Conservation (phyloP, 2,329 filamentous ascomycete species). For the Trichoderma sp. region DNA sequence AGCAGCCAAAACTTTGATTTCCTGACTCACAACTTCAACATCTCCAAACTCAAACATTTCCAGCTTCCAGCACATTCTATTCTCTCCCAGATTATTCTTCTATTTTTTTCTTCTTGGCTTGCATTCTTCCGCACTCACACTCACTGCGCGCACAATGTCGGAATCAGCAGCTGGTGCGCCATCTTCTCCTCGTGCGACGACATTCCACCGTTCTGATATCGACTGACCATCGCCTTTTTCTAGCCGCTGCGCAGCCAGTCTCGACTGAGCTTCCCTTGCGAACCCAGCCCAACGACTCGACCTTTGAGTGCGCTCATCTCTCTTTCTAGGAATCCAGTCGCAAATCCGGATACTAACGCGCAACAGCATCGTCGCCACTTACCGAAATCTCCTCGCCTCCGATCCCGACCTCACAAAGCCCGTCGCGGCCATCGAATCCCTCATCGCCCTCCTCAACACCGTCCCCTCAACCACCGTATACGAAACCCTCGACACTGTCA, state of each 20-base stretch:
- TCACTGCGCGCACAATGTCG: neutral
- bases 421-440: slow-evolving; percentile 86
- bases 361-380: slow-evolving; percentile 55
- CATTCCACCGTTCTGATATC: neutral
- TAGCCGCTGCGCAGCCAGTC: slow-evolving; percentile 7
- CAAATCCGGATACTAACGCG: neutral
- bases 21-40: slow-evolving; percentile 7
- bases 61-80: neutral
- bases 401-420: slow-evolving; percentile 92
- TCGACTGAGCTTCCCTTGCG: slow-evolving; percentile 25
- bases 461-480: slow-evolving; percentile 82
- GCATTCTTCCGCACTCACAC: too few species aligned
- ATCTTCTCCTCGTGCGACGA: too few species aligned
- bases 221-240: neutral
- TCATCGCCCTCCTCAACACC: slow-evolving; percentile 80
- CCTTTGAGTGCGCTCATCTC: slow-evolving; percentile 35
- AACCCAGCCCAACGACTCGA: slow-evolving; percentile 25
- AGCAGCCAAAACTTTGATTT: neutral
- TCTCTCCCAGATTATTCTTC: neutral
- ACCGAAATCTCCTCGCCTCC: slow-evolving; percentile 51
- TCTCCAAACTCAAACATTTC: neutral
- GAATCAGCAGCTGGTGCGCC: slow-evolving; percentile 5
- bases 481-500: slow-evolving; percentile 86
- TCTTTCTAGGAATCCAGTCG: neutral
- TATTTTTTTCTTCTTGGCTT: neutral